Percentiles rank a stretch among this genome's conserved stretches.
These are phyloP conservation scores for Cercospora citrullina DNA, from an alignment of 2,329 filamentous ascomycete species.

Conservation along the genomic window DNA sequence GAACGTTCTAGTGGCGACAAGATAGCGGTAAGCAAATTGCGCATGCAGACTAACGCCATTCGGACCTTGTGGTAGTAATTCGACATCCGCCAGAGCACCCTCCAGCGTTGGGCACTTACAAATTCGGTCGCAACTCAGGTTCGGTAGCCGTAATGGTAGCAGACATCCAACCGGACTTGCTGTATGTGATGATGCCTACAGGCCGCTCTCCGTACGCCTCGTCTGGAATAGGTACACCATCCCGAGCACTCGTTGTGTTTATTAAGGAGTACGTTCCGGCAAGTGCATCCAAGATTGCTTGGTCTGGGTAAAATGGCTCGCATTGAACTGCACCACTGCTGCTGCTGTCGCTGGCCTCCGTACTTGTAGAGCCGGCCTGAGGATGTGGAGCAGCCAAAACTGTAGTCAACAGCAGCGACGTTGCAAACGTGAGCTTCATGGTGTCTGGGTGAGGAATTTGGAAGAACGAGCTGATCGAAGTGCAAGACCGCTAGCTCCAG, in stretches of 20 bases:
- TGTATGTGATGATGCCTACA: constrained; percentile 22
- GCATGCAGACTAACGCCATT: neutral
- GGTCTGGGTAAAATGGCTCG: constrained; percentile 4
- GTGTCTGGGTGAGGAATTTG: neutral
- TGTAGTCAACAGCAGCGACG: neutral
- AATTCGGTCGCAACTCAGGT: constrained; percentile 15
- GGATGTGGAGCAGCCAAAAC: neutral
- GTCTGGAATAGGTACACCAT: constrained; percentile 17
- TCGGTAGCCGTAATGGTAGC: constrained; percentile 20
- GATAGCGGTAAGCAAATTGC: neutral
- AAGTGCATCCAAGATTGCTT: constrained; percentile 12
- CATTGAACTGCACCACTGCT: neutral
- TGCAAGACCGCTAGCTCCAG: neutral
- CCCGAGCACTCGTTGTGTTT: constrained; percentile 12
- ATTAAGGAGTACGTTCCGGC: constrained; percentile 18
- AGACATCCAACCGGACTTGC: constrained; percentile 17
- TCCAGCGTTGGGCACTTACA: neutral
- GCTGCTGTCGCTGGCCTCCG: neutral
- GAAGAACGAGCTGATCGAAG: neutral
- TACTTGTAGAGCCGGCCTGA: neutral
- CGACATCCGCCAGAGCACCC: neutral
- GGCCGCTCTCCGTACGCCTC: constrained; percentile 12
- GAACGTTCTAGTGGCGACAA: constrained; percentile 3
- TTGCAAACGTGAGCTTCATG: neutral
- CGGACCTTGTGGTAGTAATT: neutral